Evolutionary conservation across 352 stramenopile species (phyloP), one percentile per base, ranked within the genome.

Genomic region (Phytopythium delawarense): DNA sequence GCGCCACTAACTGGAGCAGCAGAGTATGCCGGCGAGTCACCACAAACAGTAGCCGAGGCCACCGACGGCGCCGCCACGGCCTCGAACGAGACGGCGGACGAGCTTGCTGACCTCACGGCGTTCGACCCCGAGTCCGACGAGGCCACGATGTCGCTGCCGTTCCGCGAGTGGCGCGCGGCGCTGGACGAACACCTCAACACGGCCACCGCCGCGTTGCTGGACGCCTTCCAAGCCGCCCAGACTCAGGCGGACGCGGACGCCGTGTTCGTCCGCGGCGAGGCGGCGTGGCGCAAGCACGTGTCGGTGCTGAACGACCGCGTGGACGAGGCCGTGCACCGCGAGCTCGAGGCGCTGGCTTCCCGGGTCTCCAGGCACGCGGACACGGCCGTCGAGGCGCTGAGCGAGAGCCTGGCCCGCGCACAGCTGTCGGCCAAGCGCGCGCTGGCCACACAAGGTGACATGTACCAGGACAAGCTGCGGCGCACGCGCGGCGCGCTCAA

Each of bases 211-310:
- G 42, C 59, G 4, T 37, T 90, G 23, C 56, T 74, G 42, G 55
- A 76, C 16, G 65, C 61, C 2, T 52, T 88, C 4, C 62, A 78
- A 11, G 32, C 66, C 8, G 65, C 86, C 4, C 81, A 88, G 51
- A 66, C 39, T 25, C 77, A 79, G 32, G 86, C 87, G 42, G 77
- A 88, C 21, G 74, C 86, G 5, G 59, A 67, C 3, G 81, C 78
- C n/a, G 64, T 85, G 37, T 83, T 76, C 57, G 82, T 88, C 32
- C 76, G 79, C 8, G 79, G 79, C 25, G 81, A 90, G 30, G 76
- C 76, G n/a, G 72, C 69, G 16, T 90, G 81, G 81, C 72, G 81
- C 11, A 83, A 82, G 60, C 78, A 90, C 53, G 44, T 88, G 18
- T 55, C 52, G 0, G 9, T 48, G 9, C 84, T 85, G 65, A 75